Conservation (phyloP, 768 basidiomycete species). For the Tephrocybe sp. region DNA sequence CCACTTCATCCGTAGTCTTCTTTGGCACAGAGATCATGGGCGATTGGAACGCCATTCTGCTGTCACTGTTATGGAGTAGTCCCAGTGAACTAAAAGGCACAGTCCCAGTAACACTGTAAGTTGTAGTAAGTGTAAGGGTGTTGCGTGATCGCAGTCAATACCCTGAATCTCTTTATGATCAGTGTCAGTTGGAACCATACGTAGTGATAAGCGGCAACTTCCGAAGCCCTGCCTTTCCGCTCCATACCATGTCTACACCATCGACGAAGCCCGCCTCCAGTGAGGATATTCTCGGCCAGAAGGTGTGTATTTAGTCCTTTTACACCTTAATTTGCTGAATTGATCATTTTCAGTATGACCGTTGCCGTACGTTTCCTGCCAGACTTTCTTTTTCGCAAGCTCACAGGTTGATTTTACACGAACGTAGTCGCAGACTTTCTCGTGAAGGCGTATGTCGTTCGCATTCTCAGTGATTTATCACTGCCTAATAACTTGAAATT, state of each 20-base stretch:
- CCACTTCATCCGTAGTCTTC: constrained; percentile 95
- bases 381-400: background rate
- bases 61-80: too few species aligned
- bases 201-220: constrained; percentile 30
- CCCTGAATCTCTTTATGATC: too few species aligned
- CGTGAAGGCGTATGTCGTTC: constrained; percentile 74
- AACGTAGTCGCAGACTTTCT: constrained; percentile 73
- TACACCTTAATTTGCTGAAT: constrained; percentile 14
- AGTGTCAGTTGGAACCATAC: background rate
- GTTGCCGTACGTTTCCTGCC: constrained; percentile 62
- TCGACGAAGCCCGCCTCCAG: constrained; percentile 72
- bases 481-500: constrained; percentile 11
- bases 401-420: constrained; percentile 3
- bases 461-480: background rate
- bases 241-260: constrained; percentile 36
- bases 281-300: constrained; percentile 88
- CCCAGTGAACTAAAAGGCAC: too few species aligned
- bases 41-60: constrained; percentile 69
- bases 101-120: too few species aligned
- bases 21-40: constrained; percentile 91
- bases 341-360: constrained; percentile 63
- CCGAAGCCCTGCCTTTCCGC: constrained; percentile 23
- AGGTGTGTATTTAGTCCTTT: constrained; percentile 49
- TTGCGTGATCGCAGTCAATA: background rate
- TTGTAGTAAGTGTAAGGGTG: too few species aligned